A percentile compares a stretch with the other conserved stretches of the same genome.
phyloP scores from a whole-genome alignment of 1,284 basidiomycete species.

The Heliocybe sulcata region DNA sequence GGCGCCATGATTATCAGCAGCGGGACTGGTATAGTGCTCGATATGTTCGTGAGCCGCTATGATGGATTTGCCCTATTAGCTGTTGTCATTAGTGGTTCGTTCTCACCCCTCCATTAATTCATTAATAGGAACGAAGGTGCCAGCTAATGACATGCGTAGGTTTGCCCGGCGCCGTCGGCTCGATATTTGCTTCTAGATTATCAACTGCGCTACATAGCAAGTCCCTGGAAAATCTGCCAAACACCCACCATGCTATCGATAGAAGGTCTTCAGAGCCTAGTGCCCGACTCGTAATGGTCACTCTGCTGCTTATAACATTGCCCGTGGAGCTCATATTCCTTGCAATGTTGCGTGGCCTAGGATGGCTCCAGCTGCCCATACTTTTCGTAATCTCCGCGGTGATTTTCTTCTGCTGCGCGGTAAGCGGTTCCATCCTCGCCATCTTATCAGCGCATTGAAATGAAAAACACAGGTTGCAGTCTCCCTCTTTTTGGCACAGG shows the following conservation, averaged over 20 bases:
- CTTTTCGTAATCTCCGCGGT: conserved; percentile 62
- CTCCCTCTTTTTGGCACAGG: conserved; percentile 64
- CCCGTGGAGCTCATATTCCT: conserved; percentile 77
- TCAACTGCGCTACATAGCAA: conserved; percentile 77
- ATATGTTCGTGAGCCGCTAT: conserved; percentile 82
- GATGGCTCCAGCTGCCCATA: conserved; percentile 71
- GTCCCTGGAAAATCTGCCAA: conserved; percentile 7
- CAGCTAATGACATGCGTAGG: conserved; percentile 31
- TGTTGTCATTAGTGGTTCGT: conserved; percentile 79
- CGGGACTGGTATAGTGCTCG: conserved; percentile 87
- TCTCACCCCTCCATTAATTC: conserved; percentile 7
- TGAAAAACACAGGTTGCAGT: conserved; percentile 44
- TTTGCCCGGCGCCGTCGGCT: conserved; percentile 82
- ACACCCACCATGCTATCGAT: conserved; percentile 11
- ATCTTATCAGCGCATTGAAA: background rate
- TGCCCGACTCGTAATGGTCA: conserved; percentile 48
- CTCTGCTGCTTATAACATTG: conserved; percentile 66
- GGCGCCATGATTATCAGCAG: conserved; percentile 91
- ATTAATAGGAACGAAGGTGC: background rate
- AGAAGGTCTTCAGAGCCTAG: conserved; percentile 26
- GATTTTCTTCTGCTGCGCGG: conserved; percentile 67
- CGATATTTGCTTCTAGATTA: conserved; percentile 87
- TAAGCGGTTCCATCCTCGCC: conserved; percentile 29
- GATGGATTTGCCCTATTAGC: conserved; percentile 86
- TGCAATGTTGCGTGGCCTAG: conserved; percentile 50